Base-by-base conservation (phyloP, 768 basidiomycete species). In the Leccinellum albellum region DNA sequence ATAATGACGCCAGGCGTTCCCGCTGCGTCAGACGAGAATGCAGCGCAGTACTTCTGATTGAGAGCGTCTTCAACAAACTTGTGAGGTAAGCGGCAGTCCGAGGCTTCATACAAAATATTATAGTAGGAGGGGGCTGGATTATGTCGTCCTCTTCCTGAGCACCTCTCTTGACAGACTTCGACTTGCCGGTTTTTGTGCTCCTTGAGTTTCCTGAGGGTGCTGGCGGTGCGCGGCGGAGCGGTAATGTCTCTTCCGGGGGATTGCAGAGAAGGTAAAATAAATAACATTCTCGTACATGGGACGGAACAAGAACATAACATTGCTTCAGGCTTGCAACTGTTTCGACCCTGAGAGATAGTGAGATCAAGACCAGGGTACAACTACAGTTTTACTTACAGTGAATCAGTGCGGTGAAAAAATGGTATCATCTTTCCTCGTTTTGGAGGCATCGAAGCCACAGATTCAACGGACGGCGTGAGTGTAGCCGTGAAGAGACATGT, bases 401-500 rank as follows among this genome's bases (percentile, higher is more conserved):
- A 84, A 15, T 76, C 78, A 73, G 90, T 90, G 37, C 89, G 78
- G 71, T 97, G 87, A 24, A 97, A 79, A 66, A 95, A 96, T 1
- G 94, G 92, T 60, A 82, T 85, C 66, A 87, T 80, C 73, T 96
- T 98, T 5, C 95, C 96, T 0, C 81, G 78, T 61, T 83, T 80
- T 3, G 94, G 92, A 7, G 85, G 74, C 20, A 87, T 85, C 35
- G 81, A 77, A 6, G 87, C 88, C 21, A 98, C 68, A 8, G 81
- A 77, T 65, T 95, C 90, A 56, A 99, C 91, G 0, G 93, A 83
- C 6, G 87, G 81, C 5, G 94, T 95, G 59, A 96, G 76, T 1
- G 97, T 99, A 1, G 97, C 97, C 0, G 97, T 99, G 74, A 98
- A 98, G 42, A 99, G 80, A 64, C 94, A 91, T 0, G 96, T 98